Evolutionary conservation across 768 basidiomycete species (phyloP), one percentile per base, ranked within the genome.

Genomic region (Suillus cothurnatus): DNA sequence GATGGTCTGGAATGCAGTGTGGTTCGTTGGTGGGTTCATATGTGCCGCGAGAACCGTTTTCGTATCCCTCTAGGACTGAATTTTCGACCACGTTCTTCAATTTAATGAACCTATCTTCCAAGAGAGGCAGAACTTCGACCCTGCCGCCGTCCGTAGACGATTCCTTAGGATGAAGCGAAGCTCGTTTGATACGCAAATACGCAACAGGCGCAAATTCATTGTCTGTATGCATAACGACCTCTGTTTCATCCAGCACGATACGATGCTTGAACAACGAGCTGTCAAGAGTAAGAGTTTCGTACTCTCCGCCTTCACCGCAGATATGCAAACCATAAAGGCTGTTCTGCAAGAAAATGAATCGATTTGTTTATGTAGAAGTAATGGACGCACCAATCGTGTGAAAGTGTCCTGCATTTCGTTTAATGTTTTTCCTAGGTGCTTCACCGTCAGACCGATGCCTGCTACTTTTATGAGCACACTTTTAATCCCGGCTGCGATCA

Each of bases 301-400:
- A 99, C 79, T 99, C 97, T 2, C 97, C 97, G 2, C 97, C 97
- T 79, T 99, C 97, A 12, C 97, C 97, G 67, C 97, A 98, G 2
- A 97, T 85, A 73, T 99, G 97, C 0, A 91, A 89, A 5, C 95
- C 95, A 71, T 95, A 99, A 32, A 87, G 77, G 12, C 78, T 72
- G 73, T 96, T 94, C 94, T 95, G 68, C 2, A 26, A 39, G 5
- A 26, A 26, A 58, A 31, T 6, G 43, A 31, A 28, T 47, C 14
- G 9, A 14, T 14, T 32, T 14, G 3, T 39, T 19, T 14, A 7
- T 39, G 41, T 4, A 3, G 17, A 55, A 15, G 28, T 31, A 39
- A 28, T 41, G 32, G 17, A 76, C 85, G 65, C 66, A 94, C 95
- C 70, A 99, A 83, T 69, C 86, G 89, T 19, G 80, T 69, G 28